Conservation (phyloP, 1,284 basidiomycete species). For the Ceratobasidium papillatum region DNA sequence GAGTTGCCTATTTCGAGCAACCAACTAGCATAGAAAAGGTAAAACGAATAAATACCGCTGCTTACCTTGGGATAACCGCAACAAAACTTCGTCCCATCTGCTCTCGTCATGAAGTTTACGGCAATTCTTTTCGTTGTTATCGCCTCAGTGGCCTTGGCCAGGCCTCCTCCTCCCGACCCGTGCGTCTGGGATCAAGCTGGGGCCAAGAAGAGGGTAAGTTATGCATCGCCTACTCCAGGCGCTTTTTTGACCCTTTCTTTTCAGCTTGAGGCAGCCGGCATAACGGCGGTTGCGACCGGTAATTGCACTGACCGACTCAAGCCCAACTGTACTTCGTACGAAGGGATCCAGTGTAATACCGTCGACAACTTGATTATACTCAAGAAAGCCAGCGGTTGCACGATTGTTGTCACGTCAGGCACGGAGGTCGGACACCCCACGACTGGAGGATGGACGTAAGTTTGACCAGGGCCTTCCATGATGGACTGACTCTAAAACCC, state of each 20-base stretch:
- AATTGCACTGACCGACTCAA: constrained; percentile 24
- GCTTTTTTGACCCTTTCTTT: not conserved
- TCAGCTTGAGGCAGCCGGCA: constrained; percentile 20
- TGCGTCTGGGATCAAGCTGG: not conserved
- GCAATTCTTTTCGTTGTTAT: not conserved
- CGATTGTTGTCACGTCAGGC: constrained; percentile 36
- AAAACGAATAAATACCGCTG: not conserved
- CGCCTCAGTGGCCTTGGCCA: not conserved
- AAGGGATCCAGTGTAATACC: constrained; percentile 23
- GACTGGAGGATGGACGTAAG: constrained; percentile 3
- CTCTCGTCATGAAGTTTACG: constrained; percentile 16
- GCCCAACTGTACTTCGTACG: constrained; percentile 37
- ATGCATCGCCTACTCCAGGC: no score
- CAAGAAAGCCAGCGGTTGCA: constrained; percentile 38
- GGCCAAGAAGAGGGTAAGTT: not conserved
- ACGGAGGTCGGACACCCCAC: constrained; percentile 33
- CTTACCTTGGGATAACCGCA: not conserved
- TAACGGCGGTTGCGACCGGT: constrained; percentile 19
- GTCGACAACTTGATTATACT: constrained; percentile 34
- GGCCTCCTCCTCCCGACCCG: not conserved
- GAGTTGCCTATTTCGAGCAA: not conserved
- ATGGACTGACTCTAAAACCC: not conserved
- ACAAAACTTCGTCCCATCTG: not conserved
- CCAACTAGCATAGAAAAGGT: not conserved
- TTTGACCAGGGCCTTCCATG: not conserved